phyloP scores from a whole-genome alignment of 495 filamentous ascomycete genomes.

The Tuber magnatum region DNA sequence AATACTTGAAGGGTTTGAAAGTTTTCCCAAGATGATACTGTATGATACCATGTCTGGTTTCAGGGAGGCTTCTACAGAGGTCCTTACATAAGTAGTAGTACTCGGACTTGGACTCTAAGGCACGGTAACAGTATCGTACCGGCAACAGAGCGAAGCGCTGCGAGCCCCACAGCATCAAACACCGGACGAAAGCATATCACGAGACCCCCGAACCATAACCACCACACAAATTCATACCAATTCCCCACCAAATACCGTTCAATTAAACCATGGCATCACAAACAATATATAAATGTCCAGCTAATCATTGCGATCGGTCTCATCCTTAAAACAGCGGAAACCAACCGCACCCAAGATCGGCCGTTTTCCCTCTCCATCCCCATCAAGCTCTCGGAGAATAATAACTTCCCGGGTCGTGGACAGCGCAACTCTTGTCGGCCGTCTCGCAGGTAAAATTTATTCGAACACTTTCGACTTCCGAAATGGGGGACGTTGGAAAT shows the following conservation, averaged over 20 bases:
- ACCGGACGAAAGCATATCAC: not conserved
- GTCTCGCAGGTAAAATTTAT: slow-evolving; percentile 56
- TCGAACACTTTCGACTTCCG: slow-evolving; percentile 3
- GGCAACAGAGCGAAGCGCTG: not conserved
- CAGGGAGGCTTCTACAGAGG: not conserved
- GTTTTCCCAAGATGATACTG: not conserved
- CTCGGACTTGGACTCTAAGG: not conserved
- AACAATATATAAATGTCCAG: slow-evolving; percentile 54
- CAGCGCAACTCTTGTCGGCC: slow-evolving; percentile 34
- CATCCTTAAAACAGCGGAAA: slow-evolving; percentile 45
- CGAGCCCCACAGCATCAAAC: not conserved
- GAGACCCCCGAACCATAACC: not conserved
- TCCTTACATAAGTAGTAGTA: not conserved
- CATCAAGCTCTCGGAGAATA: slow-evolving; percentile 28
- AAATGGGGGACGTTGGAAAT: slow-evolving; percentile 48
- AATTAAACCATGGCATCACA: too few relatives aligned
- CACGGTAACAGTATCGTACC: not conserved
- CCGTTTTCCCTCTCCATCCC: slow-evolving; percentile 57
- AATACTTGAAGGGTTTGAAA: not conserved
- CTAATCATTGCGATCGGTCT: slow-evolving; percentile 63
- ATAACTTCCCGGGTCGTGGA: slow-evolving; percentile 61
- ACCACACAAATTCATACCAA: not conserved
- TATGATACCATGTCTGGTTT: not conserved
- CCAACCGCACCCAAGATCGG: slow-evolving; percentile 66
- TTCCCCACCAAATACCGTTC: not conserved